Evolutionary conservation across 345 rosid genomes (phyloP), one percentile per base, ranked within the genome.

Genomic region (Dipteronia sinensis): DNA sequence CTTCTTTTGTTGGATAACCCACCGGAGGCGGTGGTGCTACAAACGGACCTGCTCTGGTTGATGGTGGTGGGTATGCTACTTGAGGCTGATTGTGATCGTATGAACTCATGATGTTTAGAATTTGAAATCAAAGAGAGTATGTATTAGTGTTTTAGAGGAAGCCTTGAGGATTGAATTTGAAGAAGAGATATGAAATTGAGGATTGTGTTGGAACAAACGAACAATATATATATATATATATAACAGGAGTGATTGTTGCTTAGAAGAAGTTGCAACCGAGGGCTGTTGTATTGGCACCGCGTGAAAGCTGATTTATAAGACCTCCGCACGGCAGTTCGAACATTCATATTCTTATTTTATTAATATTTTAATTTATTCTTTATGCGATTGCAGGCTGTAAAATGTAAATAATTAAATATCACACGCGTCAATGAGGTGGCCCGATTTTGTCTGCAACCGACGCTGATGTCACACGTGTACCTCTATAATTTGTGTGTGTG

Each of bases 1-100:
- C 79, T n/a, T 86, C 89, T 51, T 77, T 84, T 1, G 86, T 87
- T 12, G 95, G 95, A 72, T 91, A 88, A 44, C 93, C 92, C 6
- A 84, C 87, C 3, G 88, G 87, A 1, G 93, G 89, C 7, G 87
- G 88, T 0, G 94, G 84, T 8, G 70, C 81, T 72, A 76, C 83
- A 67, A 76, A 79, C 1, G 82, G 31, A 2, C 67, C 78, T 7
- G 44, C 74, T 6, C 42, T 69, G 1, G 75, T 29, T 0, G 80
- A 44, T 1, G 81, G 78, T 27, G 86, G 79, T 13, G 85, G 84
- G 79, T 79, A 77, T 10, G 82, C 74, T 62, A 71, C 87, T 11
- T 83, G 67, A 69, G 68, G 27, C 31, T 77, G 87, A 72, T 64
- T 83, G 4, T 65, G 82, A 63, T 72, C 55, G 82, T 78, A 51